Base-by-base conservation (phyloP, 495 filamentous ascomycete genomes). In the Cryomyces minteri region DNA sequence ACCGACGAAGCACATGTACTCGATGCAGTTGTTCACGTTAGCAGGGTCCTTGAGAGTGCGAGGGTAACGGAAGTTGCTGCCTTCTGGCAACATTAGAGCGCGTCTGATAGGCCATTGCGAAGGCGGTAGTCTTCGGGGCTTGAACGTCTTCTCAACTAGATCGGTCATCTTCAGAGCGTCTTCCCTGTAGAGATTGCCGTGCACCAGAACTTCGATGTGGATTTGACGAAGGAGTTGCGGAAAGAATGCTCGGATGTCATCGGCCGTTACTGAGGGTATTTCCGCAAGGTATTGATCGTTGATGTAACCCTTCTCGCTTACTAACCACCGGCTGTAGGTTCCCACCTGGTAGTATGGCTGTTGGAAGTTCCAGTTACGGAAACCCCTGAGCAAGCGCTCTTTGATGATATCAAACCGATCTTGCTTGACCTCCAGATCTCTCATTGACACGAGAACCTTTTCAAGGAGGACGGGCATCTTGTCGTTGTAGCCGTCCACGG, bases 11-110 rank as follows among this genome's bases (percentile, higher is more conserved):
- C 96, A 66, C 50, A 77, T 77, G 54, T 93, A 95, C 51, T 96
- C 88, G 51, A 99, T 92, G 60, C 85, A 93, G 59, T 94, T 79
- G 56, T 99, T 99, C 53, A 99, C 79, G 54, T 99, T 99, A 29
- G 80, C 84, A 0, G 83, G 78, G 57, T 96, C 90, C 55, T 80
- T 83, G 39, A 95, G 69, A 2, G 70, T 73, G 41, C 81, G 80
- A 54, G 77, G 72, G 60, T 87, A 95, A 48, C 84, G 66, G 55
- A 74, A 93, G 63, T 93, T 88, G 54, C 75, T 75, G 2, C 85
- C 88, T 3, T 74, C 71, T 1, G 84, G 82, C 32, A 94, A 68
- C 37, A 88, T 64, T 44, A 96, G 64, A 38, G 81, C 82, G 37
- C 92, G 73, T 38, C 76, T 65, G 46, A 88, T 71, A 40, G 75